Percentiles rank a stretch among this genome's conserved stretches.
Conservation (phyloP, 1,284 basidiomycete species). For the Acaromyces ingoldii region DNA sequence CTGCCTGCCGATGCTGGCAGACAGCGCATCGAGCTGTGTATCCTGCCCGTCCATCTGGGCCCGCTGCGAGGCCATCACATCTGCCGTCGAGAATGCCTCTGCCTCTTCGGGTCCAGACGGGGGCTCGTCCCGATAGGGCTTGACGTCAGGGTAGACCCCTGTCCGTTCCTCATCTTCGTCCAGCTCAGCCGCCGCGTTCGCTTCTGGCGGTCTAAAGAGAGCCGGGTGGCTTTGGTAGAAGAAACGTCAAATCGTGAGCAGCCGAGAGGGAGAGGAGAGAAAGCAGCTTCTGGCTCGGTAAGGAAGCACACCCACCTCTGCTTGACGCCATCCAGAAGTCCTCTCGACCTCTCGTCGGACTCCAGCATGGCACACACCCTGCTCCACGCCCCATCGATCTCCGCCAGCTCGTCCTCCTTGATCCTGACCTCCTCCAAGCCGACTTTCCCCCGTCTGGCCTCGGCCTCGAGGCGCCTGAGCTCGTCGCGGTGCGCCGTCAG, state of each 20-base stretch:
- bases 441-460: constrained; percentile 1
- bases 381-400: constrained; percentile 3
- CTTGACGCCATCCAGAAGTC: background rate
- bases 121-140: background rate
- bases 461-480: background rate
- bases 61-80: constrained; percentile 13
- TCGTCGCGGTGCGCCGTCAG: background rate
- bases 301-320: constrained; percentile 1
- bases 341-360: background rate
- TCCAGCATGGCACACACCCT: constrained; percentile 1
- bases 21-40: constrained; percentile 36
- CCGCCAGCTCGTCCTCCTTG: constrained; percentile 5
- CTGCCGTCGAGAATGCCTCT: background rate
- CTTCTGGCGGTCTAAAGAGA: background rate
- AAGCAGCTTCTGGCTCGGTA: too few relatives aligned
- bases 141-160: too few relatives aligned
- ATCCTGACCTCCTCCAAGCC: constrained; percentile 5
- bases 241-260: background rate
- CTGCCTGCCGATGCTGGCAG: constrained; percentile 40
- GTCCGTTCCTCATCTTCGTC: too few relatives aligned
- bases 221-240: background rate
- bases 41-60: constrained; percentile 36
- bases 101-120: background rate
- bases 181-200: background rate
- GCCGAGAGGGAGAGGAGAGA: too few relatives aligned